Evolutionary conservation across 164 flowering plant genomes (phyloP).

Genomic region (Nymphaea colorata): DNA sequence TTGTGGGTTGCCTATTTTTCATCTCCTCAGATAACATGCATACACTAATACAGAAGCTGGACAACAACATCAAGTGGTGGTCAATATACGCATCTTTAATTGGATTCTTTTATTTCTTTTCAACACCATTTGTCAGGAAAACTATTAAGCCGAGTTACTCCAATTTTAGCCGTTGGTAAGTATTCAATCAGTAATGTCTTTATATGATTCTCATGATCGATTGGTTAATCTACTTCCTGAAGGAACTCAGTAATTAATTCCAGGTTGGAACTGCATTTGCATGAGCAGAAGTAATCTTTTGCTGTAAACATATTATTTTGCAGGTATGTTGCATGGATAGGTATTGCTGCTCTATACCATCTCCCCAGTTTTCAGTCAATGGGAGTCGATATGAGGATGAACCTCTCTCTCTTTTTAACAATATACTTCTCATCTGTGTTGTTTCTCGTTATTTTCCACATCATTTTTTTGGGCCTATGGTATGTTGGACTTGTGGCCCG

Average conservation of each 20-base stretch:
- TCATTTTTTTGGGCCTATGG: conserved; percentile 89
- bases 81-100: conserved; percentile 91
- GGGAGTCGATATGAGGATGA: conserved; percentile 99
- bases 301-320: conserved; percentile 2
- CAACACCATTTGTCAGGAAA: conserved; percentile 91
- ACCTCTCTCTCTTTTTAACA: conserved; percentile 79
- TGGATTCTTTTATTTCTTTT: conserved; percentile 97
- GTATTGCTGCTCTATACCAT: conserved; percentile 88
- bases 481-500: conserved; percentile 95
- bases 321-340: conserved; percentile 96
- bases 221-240: not conserved
- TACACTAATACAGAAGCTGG: conserved; percentile 78
- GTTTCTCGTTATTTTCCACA: conserved; percentile 82
- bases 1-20: conserved; percentile 84
- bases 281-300: not conserved
- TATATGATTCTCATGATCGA: not conserved
- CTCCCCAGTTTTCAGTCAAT: conserved; percentile 98
- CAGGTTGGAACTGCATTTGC: not conserved
- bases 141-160: conserved; percentile 94
- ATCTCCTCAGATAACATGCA: conserved; percentile 94
- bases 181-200: not conserved
- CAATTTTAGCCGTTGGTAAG: conserved; percentile 90
- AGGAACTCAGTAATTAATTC: not conserved
- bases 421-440: conserved; percentile 73
- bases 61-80: conserved; percentile 95